A percentile compares a stretch with the other conserved stretches of the same genome.
Evolutionary conservation across 2,329 filamentous ascomycete species (phyloP).

Genomic region (Xenosphaeropsis pyriputrescens): DNA sequence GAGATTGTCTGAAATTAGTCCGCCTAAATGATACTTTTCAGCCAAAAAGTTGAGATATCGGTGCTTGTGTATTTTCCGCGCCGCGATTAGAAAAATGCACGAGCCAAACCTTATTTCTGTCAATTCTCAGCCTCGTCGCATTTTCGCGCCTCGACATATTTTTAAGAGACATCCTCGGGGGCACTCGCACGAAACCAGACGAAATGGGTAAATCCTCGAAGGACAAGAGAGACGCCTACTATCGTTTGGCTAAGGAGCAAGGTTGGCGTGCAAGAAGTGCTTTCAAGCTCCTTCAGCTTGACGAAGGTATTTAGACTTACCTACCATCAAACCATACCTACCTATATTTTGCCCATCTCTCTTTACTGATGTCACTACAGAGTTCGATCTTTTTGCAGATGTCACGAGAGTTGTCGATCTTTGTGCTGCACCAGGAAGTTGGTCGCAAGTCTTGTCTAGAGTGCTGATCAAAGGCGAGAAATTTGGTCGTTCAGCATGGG

Average conservation of each 20-base stretch:
- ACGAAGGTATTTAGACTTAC: constrained; percentile 47
- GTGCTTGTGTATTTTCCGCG: background rate
- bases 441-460: constrained; percentile 91
- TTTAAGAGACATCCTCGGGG: background rate
- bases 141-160: background rate
- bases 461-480: constrained; percentile 88
- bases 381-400: constrained; percentile 85
- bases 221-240: constrained; percentile 97
- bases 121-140: background rate
- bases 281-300: constrained; percentile 92
- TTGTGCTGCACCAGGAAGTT: constrained; percentile 89
- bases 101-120: background rate
- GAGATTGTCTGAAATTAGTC: background rate
- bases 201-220: constrained; percentile 93
- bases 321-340: background rate
- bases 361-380: constrained; percentile 24
- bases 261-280: constrained; percentile 94
- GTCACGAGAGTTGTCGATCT: constrained; percentile 91
- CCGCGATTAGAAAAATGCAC: background rate
- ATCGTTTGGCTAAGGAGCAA: constrained; percentile 94
- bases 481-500: constrained; percentile 75
- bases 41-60: background rate
- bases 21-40: background rate
- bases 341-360: constrained; percentile 1
- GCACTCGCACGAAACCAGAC: background rate